A percentile compares a stretch with the other conserved stretches of the same genome.
phyloP scores from a whole-genome alignment of 1,284 basidiomycete genomes.

The Tremellales sp. region DNA sequence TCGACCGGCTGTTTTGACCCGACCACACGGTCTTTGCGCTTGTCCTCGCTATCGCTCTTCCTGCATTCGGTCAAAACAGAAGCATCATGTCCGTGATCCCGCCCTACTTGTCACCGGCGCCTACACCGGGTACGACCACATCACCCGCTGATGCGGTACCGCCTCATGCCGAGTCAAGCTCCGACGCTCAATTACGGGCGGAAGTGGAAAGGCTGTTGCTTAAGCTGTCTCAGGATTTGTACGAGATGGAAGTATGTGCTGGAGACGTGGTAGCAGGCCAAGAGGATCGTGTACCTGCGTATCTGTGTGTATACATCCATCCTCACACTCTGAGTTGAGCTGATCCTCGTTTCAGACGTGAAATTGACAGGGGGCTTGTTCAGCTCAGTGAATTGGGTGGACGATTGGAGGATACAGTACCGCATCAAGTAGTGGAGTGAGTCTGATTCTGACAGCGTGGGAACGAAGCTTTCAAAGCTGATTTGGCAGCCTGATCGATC shows the following conservation, averaged over 20 bases:
- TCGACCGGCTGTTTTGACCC: no score
- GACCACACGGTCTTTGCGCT: not conserved
- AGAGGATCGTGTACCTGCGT: slow-evolving; percentile 34
- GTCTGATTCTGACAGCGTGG: slow-evolving; percentile 2
- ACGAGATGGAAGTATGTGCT: slow-evolving; percentile 45
- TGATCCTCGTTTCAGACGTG: slow-evolving; percentile 11
- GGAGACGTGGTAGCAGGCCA: slow-evolving; percentile 37
- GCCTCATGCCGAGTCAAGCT: not conserved
- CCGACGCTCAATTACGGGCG: slow-evolving; percentile 15
- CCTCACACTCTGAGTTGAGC: no score
- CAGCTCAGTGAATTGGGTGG: slow-evolving; percentile 24
- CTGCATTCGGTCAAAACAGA: no score
- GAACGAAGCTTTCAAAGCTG: not conserved
- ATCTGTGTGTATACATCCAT: slow-evolving; percentile 42
- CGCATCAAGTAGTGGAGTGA: slow-evolving; percentile 38
- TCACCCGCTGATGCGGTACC: not conserved
- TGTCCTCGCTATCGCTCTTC: not conserved
- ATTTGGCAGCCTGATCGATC: slow-evolving; percentile 21
- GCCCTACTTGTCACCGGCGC: slow-evolving; percentile 5
- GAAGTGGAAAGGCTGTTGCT: slow-evolving; percentile 33
- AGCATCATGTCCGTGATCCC: slow-evolving; percentile 3
- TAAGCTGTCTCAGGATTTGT: slow-evolving; percentile 38
- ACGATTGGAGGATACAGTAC: slow-evolving; percentile 37
- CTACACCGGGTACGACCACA: not conserved
- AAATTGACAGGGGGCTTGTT: slow-evolving; percentile 30